These are phyloP conservation scores for Cucumis hystrix DNA, from an alignment of 306 rosid species.

Conservation along the genomic window DNA sequence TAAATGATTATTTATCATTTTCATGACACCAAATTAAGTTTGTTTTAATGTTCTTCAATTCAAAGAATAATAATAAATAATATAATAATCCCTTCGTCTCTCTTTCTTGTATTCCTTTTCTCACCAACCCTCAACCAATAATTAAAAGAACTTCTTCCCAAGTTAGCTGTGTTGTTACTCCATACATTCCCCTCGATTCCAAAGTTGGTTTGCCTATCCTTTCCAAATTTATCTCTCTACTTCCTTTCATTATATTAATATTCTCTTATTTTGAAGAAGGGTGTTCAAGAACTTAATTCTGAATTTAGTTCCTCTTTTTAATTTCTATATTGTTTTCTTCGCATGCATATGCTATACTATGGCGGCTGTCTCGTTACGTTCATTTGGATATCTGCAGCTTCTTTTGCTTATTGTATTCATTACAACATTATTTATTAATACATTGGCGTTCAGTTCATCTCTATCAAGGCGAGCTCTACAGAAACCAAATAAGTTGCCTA, in stretches of 20 bases:
- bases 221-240: neutral
- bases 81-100: neutral
- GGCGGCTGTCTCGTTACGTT: neutral
- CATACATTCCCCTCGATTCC: neutral
- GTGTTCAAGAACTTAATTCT: neutral
- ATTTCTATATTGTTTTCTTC: neutral
- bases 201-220: conserved; percentile 4
- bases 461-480: neutral
- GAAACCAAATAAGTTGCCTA: neutral
- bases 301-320: neutral
- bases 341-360: neutral
- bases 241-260: neutral
- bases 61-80: neutral
- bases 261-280: neutral
- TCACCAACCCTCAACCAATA: neutral
- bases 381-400: neutral
- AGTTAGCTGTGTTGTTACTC: neutral
- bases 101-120: neutral
- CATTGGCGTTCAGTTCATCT: neutral
- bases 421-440: neutral
- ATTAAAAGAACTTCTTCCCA: neutral
- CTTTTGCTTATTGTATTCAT: neutral
- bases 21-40: neutral
- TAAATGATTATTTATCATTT: neutral
- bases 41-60: neutral